Conservation (phyloP, 495 filamentous ascomycete species). For the Friedmanniomyces endolithicus region DNA sequence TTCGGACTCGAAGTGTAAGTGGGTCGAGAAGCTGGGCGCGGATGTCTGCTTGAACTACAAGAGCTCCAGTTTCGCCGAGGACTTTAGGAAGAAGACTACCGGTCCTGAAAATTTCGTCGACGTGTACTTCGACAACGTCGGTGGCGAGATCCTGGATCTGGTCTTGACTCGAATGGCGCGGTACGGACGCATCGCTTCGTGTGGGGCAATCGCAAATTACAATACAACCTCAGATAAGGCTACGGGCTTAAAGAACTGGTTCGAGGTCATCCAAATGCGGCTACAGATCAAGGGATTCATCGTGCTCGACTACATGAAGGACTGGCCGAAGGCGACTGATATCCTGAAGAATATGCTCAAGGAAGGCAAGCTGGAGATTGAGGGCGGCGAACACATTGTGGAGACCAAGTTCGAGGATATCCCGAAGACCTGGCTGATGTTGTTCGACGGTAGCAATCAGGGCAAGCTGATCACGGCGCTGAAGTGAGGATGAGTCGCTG, state of each 20-base stretch:
- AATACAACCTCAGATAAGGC: conserved; percentile 27
- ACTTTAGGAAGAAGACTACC: conserved; percentile 44
- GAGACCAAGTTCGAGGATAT: conserved; percentile 31
- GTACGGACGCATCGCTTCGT: conserved; percentile 48
- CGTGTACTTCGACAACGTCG: conserved; percentile 63
- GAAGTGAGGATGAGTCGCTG: conserved; percentile 15
- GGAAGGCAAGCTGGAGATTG: conserved; percentile 31
- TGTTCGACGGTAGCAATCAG: conserved; percentile 29
- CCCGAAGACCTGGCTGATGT: conserved; percentile 29
- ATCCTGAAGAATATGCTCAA: conserved; percentile 37
- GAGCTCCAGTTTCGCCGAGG: conserved; percentile 39
- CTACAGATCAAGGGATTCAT: conserved; percentile 53
- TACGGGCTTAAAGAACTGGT: conserved; percentile 38
- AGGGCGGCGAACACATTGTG: conserved; percentile 27
- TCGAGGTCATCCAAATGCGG: conserved; percentile 39
- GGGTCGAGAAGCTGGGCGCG: conserved; percentile 50
- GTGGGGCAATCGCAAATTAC: conserved; percentile 44
- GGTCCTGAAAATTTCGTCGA: conserved; percentile 45
- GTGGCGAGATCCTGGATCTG: conserved; percentile 51
- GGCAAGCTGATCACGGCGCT: conserved; percentile 29
- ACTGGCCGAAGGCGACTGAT: conserved; percentile 23
- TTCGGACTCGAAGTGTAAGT: conserved; percentile 50
- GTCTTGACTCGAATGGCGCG: conserved; percentile 44
- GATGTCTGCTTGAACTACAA: conserved; percentile 62
- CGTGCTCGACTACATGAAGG: conserved; percentile 38